Conservation (phyloP, 2,329 filamentous ascomycete genomes). For the Calonectria fujianensis region DNA sequence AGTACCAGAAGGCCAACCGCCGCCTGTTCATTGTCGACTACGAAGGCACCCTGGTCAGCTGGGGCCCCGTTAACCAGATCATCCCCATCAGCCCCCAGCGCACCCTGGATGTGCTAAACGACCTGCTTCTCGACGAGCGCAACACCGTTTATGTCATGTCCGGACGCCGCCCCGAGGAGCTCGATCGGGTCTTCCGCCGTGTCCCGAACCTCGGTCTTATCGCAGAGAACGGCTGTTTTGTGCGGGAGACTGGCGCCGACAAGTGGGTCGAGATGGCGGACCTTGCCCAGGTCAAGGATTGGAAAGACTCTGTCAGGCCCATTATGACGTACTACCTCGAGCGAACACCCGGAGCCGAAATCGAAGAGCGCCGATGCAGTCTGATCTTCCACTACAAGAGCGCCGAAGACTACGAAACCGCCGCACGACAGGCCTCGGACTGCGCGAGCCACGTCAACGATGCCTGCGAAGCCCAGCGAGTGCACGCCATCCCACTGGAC, state of each 20-base stretch:
- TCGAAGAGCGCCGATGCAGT: conserved; percentile 94
- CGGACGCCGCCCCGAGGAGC: conserved; percentile 88
- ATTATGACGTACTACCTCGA: conserved; percentile 94
- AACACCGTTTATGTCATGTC: conserved; percentile 98
- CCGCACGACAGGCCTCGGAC: conserved; percentile 87
- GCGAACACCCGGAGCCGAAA: conserved; percentile 88
- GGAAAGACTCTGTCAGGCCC: conserved; percentile 88
- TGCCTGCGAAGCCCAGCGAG: conserved; percentile 86
- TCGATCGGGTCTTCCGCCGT: conserved; percentile 89
- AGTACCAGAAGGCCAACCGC: conserved; percentile 79
- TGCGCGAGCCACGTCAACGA: conserved; percentile 97
- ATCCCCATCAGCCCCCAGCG: conserved; percentile 90
- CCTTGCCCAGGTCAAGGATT: conserved; percentile 79
- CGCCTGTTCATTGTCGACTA: conserved; percentile 95
- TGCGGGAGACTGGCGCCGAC: conserved; percentile 81
- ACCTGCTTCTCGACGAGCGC: conserved; percentile 84
- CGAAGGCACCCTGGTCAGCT: conserved; percentile 92
- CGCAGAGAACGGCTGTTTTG: conserved; percentile 95
- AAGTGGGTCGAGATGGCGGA: conserved; percentile 89
- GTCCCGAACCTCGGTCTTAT: conserved; percentile 91
- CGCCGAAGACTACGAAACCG: conserved; percentile 84
- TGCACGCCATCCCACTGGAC: conserved; percentile 88
- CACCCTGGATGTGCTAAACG: conserved; percentile 87
- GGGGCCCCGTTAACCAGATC: conserved; percentile 88
- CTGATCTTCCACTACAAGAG: conserved; percentile 93